Base-by-base conservation (phyloP, 2,329 filamentous ascomycete species). In the Coleophoma crateriformis region DNA sequence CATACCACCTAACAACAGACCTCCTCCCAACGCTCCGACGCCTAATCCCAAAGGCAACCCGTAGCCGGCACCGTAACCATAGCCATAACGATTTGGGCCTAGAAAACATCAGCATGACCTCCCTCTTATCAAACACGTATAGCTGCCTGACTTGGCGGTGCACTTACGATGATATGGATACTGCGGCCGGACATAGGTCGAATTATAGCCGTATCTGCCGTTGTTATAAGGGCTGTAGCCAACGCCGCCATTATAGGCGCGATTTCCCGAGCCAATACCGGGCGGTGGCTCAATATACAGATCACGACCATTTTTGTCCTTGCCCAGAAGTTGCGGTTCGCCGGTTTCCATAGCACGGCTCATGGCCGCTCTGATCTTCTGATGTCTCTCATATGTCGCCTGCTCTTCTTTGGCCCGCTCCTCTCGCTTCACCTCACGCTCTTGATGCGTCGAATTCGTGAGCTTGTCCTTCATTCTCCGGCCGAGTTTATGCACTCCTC, bases 391-490 rank as follows among this genome's bases (percentile, higher is more conserved):
- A 58, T 82, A 82, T n/a, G 71, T 68, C 41, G 70, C 62, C 3
- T 64, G 68, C 61, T 84, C 80, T 33, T 74, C 66, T 48, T 74
- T 68, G 1, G 70, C 77, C 22, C 77, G 71, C 33, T 66, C 61
- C 3, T 56, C 56, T 4, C 80, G 71, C 22, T 71, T 67, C 6
- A 62, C 60, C 46, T 73, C 72, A 20, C 80, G 75, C 58, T 84
- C 67, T 20, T 73, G 67, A 61, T 83, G 79, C 4, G 79, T 81
- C 4, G 72, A 75, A 14, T 70, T 67, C 0, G 81, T 84, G 14
- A 83, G 57, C 55, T 76, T 77, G 63, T 84, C 79, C 60, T 84
- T 84, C 54, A 84, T 65, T 47, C 73, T 77, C 49, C 79, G 72
- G 1, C 78, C 78, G 19, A 81, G 70, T 46, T 68, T 71, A 41